Evolutionary conservation across 305 asterid species (phyloP).

Genomic region (Coffea humblotiana): DNA sequence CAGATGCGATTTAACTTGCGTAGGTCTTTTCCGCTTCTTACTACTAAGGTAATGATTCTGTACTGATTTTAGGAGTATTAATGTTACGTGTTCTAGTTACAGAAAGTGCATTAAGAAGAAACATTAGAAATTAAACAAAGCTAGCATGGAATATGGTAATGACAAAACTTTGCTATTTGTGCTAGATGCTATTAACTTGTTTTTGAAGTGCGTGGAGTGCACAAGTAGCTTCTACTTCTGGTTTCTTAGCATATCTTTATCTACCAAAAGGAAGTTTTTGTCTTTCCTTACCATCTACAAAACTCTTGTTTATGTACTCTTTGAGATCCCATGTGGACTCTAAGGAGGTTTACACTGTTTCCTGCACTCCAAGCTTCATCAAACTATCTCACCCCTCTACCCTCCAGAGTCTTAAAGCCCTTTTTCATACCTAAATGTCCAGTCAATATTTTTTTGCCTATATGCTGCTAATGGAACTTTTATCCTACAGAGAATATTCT

Average conservation of each 20-base stretch:
- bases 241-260: not conserved
- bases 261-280: not conserved
- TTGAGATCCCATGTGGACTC: not conserved
- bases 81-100: not conserved
- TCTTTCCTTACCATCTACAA: not conserved
- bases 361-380: not conserved
- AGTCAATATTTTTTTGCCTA: not conserved
- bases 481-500: conserved; percentile 61
- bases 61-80: not conserved
- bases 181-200: too few species aligned
- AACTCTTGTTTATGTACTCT: not conserved
- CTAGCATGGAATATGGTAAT: too few species aligned
- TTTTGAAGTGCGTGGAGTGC: not conserved
- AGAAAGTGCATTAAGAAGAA: not conserved
- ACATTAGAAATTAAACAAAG: not conserved
- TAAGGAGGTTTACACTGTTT: not conserved
- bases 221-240: not conserved
- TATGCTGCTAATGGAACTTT: not conserved
- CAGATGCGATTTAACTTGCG: conserved; percentile 86
- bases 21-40: conserved; percentile 78
- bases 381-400: not conserved
- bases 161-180: too few species aligned
- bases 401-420: not conserved
- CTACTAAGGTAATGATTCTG: conserved; percentile 61
- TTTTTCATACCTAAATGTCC: not conserved